Evolutionary conservation across 1,284 basidiomycete genomes (phyloP), one percentile per base, ranked within the genome.

Genomic region (Cystobasidium sp.): DNA sequence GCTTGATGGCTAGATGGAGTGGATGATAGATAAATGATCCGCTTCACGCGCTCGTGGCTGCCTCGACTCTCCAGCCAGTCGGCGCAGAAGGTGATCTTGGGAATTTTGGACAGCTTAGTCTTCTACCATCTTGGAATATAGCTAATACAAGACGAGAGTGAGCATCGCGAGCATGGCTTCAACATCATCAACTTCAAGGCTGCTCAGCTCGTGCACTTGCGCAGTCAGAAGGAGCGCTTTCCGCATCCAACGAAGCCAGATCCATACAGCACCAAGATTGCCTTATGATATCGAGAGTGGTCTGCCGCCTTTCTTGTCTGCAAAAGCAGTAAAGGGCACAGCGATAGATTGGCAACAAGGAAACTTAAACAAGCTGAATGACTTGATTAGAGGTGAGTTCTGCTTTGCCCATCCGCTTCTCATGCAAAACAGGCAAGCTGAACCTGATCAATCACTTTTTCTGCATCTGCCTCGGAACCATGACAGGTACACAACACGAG

Each of bases 281-380:
- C 86, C 87, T 2, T 93, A 92, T 83, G 80, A 75, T 7, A 52
- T 89, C 47, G 87, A 91, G 66, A 83, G 87, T 61, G 92, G 91
- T 39, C 83, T 93, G 37, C 89, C 89, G 43, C 84, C 88, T 18
- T 94, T 94, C 81, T 83, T 94, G 78, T 87, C 90, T 5, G 88
- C 90, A 20, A 78, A 81, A 18, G 88, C 89, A 0, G 85, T 93
- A 74, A 86, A 86, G 76, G 86, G 87, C 74, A 84, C 93, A 67
- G 89, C 89, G 1, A 85, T 88, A 63, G 91, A 94, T 76, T 94
- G 91, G 82, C 92, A 94, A 81, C 86, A 91, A 76, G 92, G 92
- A 18, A 84, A 93, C 41, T 82, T 94, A 75, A 85, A 89, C 67
- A 86, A 90, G 72, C 82, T 94, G 65, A 92, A 91, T 78, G 88